Evolutionary conservation across 1,284 basidiomycete species (phyloP), one percentile per base, ranked within the genome.

Genomic region (Tremellales sp.): DNA sequence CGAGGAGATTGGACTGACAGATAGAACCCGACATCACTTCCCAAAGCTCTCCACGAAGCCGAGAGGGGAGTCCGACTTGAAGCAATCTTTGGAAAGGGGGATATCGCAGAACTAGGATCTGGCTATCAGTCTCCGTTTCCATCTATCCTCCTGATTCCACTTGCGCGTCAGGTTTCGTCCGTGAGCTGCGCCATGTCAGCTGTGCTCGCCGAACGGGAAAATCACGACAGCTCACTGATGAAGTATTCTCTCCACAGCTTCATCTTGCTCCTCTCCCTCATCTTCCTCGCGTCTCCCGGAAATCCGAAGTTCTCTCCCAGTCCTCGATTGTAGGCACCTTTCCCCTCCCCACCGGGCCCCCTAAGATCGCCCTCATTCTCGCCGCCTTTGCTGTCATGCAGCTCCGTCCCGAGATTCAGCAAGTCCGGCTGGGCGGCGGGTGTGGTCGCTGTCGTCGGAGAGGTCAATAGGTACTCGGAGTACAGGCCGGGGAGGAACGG

Each of bases 31-130:
- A 94, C 24, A 97, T 81, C 1, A 92, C 86, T 73, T 99, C 95
- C 95, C 95, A 99, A 73, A 98, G 86, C 71, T 98, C 95, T 13
- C 95, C 95, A 31, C 95, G 83, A 9, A 99, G 79, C 19, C 90
- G 80, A 63, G 95, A 97, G 0, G 95, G 95, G 7, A 99, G 78
- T 45, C 95, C 95, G 46, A 98, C 95, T 75, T 97, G 95, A 2
- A 98, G 85, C 14, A 99, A 81, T 18, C 95, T 84, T 32, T 93
- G 94, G 68, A 92, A 94, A 68, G 95, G 88, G 0, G 95, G 95
- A 70, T 97, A 98, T 35, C 94, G 85, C 28, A 98, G 77, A n/a
- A 97, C 80, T 25, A 10, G 86, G 52, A 25, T 43, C 45, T 32
- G 7, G 13, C 36, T 31, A 26, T 24, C 29, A 37, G 6, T n/a